Conservation (phyloP, 352 stramenopile species). For the Thraustochytrium sp. region DNA sequence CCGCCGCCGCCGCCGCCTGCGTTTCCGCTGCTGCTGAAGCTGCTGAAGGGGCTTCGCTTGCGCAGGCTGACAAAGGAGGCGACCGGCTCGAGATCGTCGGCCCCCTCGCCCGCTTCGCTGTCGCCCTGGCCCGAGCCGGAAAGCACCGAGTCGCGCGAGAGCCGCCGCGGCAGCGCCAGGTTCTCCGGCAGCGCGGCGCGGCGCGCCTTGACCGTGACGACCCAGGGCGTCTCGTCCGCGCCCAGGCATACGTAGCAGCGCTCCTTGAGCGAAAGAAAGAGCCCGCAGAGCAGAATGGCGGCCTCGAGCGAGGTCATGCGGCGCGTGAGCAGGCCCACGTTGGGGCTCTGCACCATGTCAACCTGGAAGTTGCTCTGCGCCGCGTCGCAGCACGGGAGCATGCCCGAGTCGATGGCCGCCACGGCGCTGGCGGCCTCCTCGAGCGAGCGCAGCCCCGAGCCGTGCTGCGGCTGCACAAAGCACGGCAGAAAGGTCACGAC, state of each 20-base stretch:
- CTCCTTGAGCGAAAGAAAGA: neutral
- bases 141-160: neutral
- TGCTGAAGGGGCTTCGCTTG: no score
- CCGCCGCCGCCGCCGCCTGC: no score
- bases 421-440: neutral
- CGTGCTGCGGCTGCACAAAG: slow-evolving; percentile 12
- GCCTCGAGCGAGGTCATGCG: neutral
- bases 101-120: no score
- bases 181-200: neutral
- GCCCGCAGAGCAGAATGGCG: slow-evolving; percentile 9
- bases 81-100: no score
- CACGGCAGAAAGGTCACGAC: neutral
- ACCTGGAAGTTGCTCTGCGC: neutral
- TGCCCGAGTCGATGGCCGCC: neutral
- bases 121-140: neutral
- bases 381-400: neutral
- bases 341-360: neutral
- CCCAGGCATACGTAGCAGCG: neutral
- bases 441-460: neutral
- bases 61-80: no score
- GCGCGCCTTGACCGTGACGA: neutral
- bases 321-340: neutral
- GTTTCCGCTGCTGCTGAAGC: no score
- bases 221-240: neutral
- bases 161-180: neutral